Conservation (phyloP, 176 grass and related monocot genomes). For the Oryza punctata region DNA sequence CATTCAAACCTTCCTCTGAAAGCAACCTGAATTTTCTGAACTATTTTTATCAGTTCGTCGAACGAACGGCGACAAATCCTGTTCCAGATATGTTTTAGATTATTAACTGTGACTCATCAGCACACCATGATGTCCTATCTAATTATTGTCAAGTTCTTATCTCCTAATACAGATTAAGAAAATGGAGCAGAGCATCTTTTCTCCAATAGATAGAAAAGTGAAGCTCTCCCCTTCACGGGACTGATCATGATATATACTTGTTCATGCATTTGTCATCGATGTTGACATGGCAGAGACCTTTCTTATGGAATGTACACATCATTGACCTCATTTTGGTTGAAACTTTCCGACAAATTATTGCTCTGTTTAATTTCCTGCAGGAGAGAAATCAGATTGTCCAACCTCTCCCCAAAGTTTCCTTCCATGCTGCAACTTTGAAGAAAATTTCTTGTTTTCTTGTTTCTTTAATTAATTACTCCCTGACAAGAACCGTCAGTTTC, state of each 20-base stretch:
- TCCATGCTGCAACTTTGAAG: conserved; percentile 18
- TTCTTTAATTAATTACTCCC: neutral
- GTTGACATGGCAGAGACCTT: conserved; percentile 47
- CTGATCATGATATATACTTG: conserved; percentile 1
- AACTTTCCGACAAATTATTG: conserved; percentile 47
- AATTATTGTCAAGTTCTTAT: conserved; percentile 35
- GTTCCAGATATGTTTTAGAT: conserved; percentile 41
- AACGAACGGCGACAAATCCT: conserved; percentile 45
- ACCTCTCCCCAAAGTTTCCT: conserved; percentile 43
- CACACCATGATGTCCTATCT: conserved; percentile 22
- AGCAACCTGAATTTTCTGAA: conserved; percentile 39
- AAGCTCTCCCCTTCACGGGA: conserved; percentile 38
- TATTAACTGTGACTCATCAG: neutral
- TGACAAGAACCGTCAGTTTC: conserved; percentile 19
- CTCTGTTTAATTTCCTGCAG: conserved; percentile 10
- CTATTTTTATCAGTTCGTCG: conserved; percentile 28
- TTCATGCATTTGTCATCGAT: conserved; percentile 35
- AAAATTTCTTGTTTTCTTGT: neutral
- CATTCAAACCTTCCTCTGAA: conserved; percentile 55
- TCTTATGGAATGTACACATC: conserved; percentile 33
- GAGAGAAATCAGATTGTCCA: conserved; percentile 1
- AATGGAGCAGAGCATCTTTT: conserved; percentile 28
- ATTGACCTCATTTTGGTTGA: conserved; percentile 55
- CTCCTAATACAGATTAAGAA: conserved; percentile 38
- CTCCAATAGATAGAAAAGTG: conserved; percentile 25